Conservation (phyloP, 345 rosid genomes). For the Camelina hispida region DNA sequence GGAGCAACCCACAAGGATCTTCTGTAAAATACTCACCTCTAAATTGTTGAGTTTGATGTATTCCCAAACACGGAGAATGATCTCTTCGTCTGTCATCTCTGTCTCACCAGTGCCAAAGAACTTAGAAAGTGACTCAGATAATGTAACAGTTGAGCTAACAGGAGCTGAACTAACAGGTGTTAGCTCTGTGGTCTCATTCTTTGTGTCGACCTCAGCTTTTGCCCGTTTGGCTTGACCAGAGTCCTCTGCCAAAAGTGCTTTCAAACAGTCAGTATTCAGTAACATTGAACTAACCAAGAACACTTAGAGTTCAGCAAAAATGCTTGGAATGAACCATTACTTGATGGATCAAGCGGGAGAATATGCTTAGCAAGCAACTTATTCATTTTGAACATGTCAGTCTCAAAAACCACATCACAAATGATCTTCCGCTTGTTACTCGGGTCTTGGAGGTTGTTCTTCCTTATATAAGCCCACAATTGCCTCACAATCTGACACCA, state of each 20-base stretch:
- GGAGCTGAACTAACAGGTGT: slow-evolving; percentile 46
- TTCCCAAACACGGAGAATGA: slow-evolving; percentile 72
- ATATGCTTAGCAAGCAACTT: no score
- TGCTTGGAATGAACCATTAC: slow-evolving; percentile 46
- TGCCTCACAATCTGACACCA: slow-evolving; percentile 85
- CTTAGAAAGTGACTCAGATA: slow-evolving; percentile 85
- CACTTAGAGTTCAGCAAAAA: background rate
- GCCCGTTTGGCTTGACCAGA: slow-evolving; percentile 72
- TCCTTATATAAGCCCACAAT: slow-evolving; percentile 96
- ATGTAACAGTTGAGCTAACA: slow-evolving; percentile 47
- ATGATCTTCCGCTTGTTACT: no score
- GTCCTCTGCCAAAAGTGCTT: slow-evolving; percentile 61
- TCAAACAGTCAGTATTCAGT: slow-evolving; percentile 7
- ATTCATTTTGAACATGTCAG: no score
- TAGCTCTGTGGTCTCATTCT: slow-evolving; percentile 51
- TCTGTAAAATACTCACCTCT: slow-evolving; percentile 57
- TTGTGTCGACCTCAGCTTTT: slow-evolving; percentile 65
- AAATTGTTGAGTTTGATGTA: slow-evolving; percentile 69
- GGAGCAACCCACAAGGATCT: background rate
- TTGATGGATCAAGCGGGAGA: slow-evolving; percentile 77
- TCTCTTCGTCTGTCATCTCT: slow-evolving; percentile 69
- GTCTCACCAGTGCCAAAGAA: slow-evolving; percentile 70
- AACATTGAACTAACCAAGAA: slow-evolving; percentile 25
- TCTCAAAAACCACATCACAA: no score
- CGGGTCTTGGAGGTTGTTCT: slow-evolving; percentile 96